These are phyloP conservation scores for Chrysoporthe deuterocubensis DNA, from an alignment of 2,329 filamentous ascomycete genomes.

Conservation along the genomic window DNA sequence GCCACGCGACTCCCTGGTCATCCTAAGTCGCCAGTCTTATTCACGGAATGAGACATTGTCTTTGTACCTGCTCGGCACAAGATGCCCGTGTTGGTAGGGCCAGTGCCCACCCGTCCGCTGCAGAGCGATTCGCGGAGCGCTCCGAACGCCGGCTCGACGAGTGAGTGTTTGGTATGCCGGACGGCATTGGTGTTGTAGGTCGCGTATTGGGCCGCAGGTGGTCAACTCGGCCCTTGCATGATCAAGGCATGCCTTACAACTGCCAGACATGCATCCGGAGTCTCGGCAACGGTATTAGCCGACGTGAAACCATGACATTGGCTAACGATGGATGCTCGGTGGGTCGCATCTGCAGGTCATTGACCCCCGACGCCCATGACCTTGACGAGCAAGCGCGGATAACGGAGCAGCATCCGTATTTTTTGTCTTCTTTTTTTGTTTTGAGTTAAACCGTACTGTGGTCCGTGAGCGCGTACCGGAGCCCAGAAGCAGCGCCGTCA, in stretches of 20 bases:
- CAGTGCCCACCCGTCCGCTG: neutral
- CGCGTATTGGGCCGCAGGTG: slow-evolving; percentile 29
- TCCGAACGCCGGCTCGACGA: neutral
- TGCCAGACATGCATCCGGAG: slow-evolving; percentile 22
- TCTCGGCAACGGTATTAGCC: slow-evolving; percentile 28
- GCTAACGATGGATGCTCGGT: slow-evolving; percentile 7
- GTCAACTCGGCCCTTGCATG: slow-evolving; percentile 19
- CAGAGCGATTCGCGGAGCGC: neutral
- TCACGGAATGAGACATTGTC: slow-evolving; percentile 27
- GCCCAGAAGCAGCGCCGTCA: neutral
- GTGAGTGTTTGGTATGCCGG: neutral
- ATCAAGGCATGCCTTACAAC: slow-evolving; percentile 13
- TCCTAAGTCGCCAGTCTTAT: slow-evolving; percentile 5
- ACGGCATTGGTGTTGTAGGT: slow-evolving; percentile 17
- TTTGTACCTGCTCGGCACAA: slow-evolving; percentile 22
- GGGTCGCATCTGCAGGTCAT: slow-evolving; percentile 24
- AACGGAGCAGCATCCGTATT: slow-evolving; percentile 7
- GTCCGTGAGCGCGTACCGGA: neutral
- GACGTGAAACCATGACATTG: slow-evolving; percentile 27
- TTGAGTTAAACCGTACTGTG: neutral
- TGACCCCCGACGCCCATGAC: slow-evolving; percentile 15
- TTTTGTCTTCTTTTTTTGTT: neutral
- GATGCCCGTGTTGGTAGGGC: slow-evolving; percentile 14
- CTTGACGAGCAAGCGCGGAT: slow-evolving; percentile 16
- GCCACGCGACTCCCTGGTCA: slow-evolving; percentile 24